Evolutionary conservation across 2,329 filamentous ascomycete species (phyloP).

Genomic region (Shiraia sp.): DNA sequence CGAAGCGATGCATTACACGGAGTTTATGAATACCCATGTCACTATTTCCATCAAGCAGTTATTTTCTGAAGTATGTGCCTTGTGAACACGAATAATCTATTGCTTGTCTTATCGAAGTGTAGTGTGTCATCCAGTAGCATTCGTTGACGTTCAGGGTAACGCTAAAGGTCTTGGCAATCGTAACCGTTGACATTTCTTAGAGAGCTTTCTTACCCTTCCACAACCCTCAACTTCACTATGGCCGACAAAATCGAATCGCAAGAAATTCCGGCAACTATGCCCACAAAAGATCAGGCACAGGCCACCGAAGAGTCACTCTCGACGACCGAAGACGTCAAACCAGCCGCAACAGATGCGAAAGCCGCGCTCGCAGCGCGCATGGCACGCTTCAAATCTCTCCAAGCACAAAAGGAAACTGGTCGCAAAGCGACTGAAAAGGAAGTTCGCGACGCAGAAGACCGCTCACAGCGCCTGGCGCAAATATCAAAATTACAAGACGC

Average conservation of each 20-base stretch:
- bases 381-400: slow-evolving; percentile 84
- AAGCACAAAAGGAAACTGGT: slow-evolving; percentile 64
- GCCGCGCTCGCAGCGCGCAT: slow-evolving; percentile 42
- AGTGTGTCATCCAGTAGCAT: too few species aligned
- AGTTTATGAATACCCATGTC: too few species aligned
- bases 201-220: background rate
- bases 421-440: slow-evolving; percentile 65
- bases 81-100: too few species aligned
- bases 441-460: slow-evolving; percentile 42
- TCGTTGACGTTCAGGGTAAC: too few species aligned
- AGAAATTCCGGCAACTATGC: slow-evolving; percentile 4
- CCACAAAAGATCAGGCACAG: slow-evolving; percentile 5
- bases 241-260: slow-evolving; percentile 20
- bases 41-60: too few species aligned
- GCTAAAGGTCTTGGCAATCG: slow-evolving; percentile 20
- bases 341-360: slow-evolving; percentile 27
- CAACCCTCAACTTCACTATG: slow-evolving; percentile 19
- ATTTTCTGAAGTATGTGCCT: too few species aligned
- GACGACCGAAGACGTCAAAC: slow-evolving; percentile 6
- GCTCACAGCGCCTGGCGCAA: slow-evolving; percentile 51
- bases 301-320: slow-evolving; percentile 6
- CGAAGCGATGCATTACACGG: background rate
- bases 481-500: slow-evolving; percentile 81
- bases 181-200: slow-evolving; percentile 15
- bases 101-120: too few species aligned